Evolutionary conservation across 2,329 filamentous ascomycete genomes (phyloP).

Genomic region (Pseudogymnoascus sp.): DNA sequence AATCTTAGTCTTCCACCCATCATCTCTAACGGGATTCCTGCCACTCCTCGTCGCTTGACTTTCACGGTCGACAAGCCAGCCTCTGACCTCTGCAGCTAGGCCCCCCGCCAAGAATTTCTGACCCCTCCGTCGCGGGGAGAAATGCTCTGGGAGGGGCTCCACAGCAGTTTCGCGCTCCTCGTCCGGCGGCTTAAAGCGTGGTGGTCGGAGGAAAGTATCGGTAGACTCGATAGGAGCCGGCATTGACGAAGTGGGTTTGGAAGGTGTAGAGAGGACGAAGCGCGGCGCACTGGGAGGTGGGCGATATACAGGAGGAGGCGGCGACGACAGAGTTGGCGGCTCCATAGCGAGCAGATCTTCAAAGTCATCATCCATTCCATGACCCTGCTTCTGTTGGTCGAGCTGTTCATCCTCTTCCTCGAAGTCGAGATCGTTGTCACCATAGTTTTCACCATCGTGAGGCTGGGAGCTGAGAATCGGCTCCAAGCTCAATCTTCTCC

Average conservation of each 20-base stretch:
- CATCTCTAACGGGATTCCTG: slow-evolving; percentile 17
- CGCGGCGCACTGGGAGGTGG: slow-evolving; percentile 23
- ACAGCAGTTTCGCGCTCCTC: background rate
- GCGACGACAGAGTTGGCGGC: slow-evolving; percentile 23
- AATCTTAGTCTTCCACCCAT: slow-evolving; percentile 25
- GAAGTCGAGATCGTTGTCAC: background rate
- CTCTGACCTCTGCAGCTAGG: slow-evolving; percentile 40
- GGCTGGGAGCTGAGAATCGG: slow-evolving; percentile 11
- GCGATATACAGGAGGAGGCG: slow-evolving; percentile 17
- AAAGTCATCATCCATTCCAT: slow-evolving; percentile 5
- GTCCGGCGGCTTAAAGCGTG: slow-evolving; percentile 27
- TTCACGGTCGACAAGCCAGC: slow-evolving; percentile 42
- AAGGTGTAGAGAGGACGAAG: slow-evolving; percentile 25
- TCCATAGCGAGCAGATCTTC: slow-evolving; percentile 18
- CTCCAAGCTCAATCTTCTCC: slow-evolving; percentile 23
- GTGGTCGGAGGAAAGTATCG: slow-evolving; percentile 26
- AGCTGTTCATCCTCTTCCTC: slow-evolving; percentile 11
- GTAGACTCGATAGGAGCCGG: background rate
- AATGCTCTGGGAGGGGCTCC: slow-evolving; percentile 42
- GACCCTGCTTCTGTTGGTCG: slow-evolving; percentile 1
- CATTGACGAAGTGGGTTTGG: slow-evolving; percentile 15
- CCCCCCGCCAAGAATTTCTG: slow-evolving; percentile 43
- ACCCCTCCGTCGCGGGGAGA: slow-evolving; percentile 44
- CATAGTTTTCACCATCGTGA: too few species aligned
- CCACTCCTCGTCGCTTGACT: slow-evolving; percentile 11